phyloP scores from a whole-genome alignment of 2,329 filamentous ascomycete genomes.

The Epichloe brachyelytri region DNA sequence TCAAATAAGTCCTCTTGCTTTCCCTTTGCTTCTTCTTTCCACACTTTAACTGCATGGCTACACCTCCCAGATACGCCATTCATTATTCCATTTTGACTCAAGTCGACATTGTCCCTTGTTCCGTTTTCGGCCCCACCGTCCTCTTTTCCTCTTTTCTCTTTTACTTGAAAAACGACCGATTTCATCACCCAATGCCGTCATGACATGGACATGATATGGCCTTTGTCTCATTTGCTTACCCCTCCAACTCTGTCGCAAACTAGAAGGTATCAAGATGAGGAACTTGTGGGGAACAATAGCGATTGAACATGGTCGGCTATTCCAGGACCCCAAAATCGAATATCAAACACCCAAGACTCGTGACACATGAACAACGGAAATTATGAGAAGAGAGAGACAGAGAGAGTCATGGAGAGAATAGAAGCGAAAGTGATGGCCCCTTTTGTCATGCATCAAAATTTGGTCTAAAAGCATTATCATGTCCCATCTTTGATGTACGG shows the following conservation, averaged over 20 bases:
- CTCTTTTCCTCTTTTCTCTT: too few species aligned
- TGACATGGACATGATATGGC: not conserved
- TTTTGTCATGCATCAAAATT: constrained; percentile 36
- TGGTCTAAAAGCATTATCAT: constrained; percentile 30
- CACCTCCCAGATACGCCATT: too few species aligned
- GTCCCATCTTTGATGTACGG: constrained; percentile 22
- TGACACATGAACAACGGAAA: constrained; percentile 18
- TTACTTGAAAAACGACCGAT: not conserved
- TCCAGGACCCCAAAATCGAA: constrained; percentile 5
- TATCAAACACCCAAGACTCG: constrained; percentile 10
- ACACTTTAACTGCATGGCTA: too few species aligned
- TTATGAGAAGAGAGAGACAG: constrained; percentile 12
- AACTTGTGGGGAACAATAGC: constrained; percentile 8
- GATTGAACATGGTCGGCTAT: constrained; percentile 13
- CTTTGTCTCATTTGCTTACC: not conserved
- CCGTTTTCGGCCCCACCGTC: not conserved
- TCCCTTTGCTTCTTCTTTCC: too few species aligned
- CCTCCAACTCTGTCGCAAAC: not conserved
- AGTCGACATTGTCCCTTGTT: not conserved
- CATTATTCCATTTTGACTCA: too few species aligned
- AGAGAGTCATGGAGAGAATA: not conserved
- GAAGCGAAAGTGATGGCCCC: constrained; percentile 29
- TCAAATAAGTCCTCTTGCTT: too few species aligned
- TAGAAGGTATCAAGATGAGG: constrained; percentile 6
- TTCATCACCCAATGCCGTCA: constrained; percentile 1